Evolutionary conservation across 495 filamentous ascomycete species (phyloP).

Genomic region (Daldinia concentrica): DNA sequence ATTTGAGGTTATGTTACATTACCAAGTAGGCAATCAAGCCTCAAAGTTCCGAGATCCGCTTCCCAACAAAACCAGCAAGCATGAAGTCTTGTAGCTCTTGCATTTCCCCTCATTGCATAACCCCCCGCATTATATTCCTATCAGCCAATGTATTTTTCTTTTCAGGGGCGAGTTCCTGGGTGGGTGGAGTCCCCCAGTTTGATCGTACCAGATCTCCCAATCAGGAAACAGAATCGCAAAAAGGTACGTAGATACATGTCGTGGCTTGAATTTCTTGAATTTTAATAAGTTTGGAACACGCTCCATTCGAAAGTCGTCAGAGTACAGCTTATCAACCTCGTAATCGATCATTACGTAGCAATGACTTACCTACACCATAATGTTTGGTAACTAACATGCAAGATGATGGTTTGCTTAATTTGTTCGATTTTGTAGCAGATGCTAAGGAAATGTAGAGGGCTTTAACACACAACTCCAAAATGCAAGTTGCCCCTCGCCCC

Average conservation of each 20-base stretch:
- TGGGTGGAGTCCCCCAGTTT: not conserved
- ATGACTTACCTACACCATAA: too few species aligned
- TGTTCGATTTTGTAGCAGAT: not conserved
- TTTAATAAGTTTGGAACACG: not conserved
- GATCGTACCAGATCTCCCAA: slow-evolving; percentile 5
- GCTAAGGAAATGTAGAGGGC: not conserved
- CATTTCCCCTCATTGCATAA: slow-evolving; percentile 16
- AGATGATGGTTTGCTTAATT: too few species aligned
- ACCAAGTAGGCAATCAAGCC: slow-evolving; percentile 12
- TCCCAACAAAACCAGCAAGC: slow-evolving; percentile 38
- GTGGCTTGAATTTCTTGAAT: too few species aligned
- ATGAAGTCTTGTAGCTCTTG: not conserved
- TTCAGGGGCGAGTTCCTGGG: not conserved
- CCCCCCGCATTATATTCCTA: slow-evolving; percentile 20
- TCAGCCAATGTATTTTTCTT: slow-evolving; percentile 3
- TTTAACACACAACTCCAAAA: not conserved
- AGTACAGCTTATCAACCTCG: not conserved
- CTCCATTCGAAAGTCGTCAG: not conserved
- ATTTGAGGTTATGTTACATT: slow-evolving; percentile 1
- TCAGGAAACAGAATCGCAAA: not conserved
- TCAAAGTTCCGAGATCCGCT: slow-evolving; percentile 31
- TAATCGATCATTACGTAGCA: too few species aligned
- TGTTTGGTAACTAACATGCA: too few species aligned
- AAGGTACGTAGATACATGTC: not conserved
- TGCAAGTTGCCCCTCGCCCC: slow-evolving; percentile 32